Base-by-base conservation (phyloP, 345 rosid genomes). In the Turnera subulata region DNA sequence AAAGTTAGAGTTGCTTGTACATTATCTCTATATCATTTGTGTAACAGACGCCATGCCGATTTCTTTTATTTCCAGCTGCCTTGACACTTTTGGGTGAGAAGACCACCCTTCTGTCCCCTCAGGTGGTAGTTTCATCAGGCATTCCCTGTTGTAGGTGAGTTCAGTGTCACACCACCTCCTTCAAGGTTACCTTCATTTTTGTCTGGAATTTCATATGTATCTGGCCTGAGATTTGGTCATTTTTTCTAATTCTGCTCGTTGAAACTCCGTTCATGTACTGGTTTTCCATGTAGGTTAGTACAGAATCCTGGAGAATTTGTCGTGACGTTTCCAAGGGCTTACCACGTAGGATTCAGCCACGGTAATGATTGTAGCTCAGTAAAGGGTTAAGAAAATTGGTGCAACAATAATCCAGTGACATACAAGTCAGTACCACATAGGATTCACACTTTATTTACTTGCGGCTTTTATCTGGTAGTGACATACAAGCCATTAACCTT, bases 261-360 rank as follows among this genome's bases (percentile, higher is more conserved):
- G 62, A 48, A 53, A 32, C 60, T 65, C 17, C 68, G 49, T 67
- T 52, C 49, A 58, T 61, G 32, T 22, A 40, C 62, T 70, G 54
- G 57, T 74, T 56, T 66, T 59, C 55, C 66, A 50, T 70, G 67
- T 68, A 94, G 99, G 91, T 84, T 93, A 74, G 70, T 93, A 68
- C 99, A 89, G 78, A 77, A 84, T 76, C 97, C 96, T 55, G 99
- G 99, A 77, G 99, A 94, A 77, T 94, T 87, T 72, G 99, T 94
- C 51, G 99, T 94, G 79, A 94, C 99, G 59, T 94, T 94, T 75
- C 99, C 99, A 29, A 80, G 99, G 79, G 95, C 97, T 61, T 94
- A 94, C 74, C 99, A 94, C 77, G 86, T 83, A 63, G 99, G 99
- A 76, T 90, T 94, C 95, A 94, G 99, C 86, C 99, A 94, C n/a